Base-by-base conservation (phyloP, 148 eudicot genomes). In the Spergularia bocconei region DNA sequence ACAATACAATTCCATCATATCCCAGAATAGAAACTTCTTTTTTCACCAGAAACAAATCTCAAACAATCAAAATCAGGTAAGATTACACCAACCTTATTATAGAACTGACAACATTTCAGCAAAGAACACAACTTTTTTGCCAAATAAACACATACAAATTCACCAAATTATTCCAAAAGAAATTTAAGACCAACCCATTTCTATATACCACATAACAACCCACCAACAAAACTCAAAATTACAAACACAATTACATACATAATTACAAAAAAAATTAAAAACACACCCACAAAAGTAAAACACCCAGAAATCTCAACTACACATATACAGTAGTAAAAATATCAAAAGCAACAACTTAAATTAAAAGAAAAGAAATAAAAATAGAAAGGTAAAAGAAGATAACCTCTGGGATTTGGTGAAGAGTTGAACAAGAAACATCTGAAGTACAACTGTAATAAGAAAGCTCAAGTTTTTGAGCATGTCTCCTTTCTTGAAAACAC, bases 401-500 rank as follows among this genome's bases (percentile, higher is more conserved):
- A 23, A 84, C 87, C 87, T 84, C 78, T 76, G 52, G 41, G 55
- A 73, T 70, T 74, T 55, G 72, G 72, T 72, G 74, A 73, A 48
- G 63, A 78, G 61, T 69, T 69, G 72, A 75, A 75, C 51, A 50
- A 50, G 76, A 82, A 82, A 78, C 72, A 74, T 70, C 53, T 60
- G 64, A 65, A 78, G 75, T 64, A 78, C 84, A 73, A 58, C 36
- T 67, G 69, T 60, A 19, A 14, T 6, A 25, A 15, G 72, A 33
- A 66, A n/a, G 17, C 8, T 69, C 23, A 36, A 17, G 70, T 67
- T 82, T 65, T 60, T 53, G 74, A 73, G 78, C 73, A 82, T 85
- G 80, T 74, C 80, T 66, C 77, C 77, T 72, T 48, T 72, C 72
- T 77, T 50, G 75, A 77, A 74, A 70, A 79, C 63, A 79, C 63